Percentiles rank a stretch among this genome's conserved stretches.
These are phyloP conservation scores for Petunia secreta DNA, from an alignment of 257 asterid genomes.

Conservation along the genomic window DNA sequence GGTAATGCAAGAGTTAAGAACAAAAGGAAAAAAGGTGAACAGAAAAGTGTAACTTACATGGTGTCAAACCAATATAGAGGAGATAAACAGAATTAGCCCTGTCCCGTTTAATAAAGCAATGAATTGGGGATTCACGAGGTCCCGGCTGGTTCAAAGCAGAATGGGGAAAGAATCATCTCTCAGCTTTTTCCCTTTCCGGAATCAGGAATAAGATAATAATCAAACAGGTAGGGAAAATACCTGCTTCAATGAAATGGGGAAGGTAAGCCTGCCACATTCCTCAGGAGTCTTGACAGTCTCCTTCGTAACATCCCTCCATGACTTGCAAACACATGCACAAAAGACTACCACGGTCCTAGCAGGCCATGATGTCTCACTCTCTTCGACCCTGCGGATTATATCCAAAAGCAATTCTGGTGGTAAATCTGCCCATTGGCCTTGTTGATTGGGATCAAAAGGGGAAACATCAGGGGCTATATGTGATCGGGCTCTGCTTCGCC, in stretches of 20 bases:
- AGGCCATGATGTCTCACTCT: conserved; percentile 38
- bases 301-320: conserved; percentile 39
- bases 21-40: not conserved
- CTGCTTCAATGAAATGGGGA: conserved; percentile 43
- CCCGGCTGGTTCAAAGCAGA: conserved; percentile 63
- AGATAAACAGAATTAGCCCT: conserved; percentile 69
- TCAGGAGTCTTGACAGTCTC: conserved; percentile 41
- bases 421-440: conserved; percentile 39
- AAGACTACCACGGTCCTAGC: conserved; percentile 33
- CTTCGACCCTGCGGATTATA: conserved; percentile 38
- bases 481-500: conserved; percentile 31
- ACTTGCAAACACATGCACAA: conserved; percentile 41
- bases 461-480: conserved; percentile 34
- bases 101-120: conserved; percentile 91
- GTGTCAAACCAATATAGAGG: conserved; percentile 78
- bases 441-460: conserved; percentile 27
- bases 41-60: conserved; percentile 59
- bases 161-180: not conserved
- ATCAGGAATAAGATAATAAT: not conserved
- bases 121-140: conserved; percentile 89
- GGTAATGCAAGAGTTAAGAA: not conserved
- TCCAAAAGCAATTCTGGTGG: conserved; percentile 43
- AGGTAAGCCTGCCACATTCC: conserved; percentile 39
- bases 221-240: conserved; percentile 6
- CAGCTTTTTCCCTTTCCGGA: not conserved